A percentile compares a stretch with the other conserved stretches of the same genome.
Evolutionary conservation across 2,329 filamentous ascomycete genomes (phyloP).

Genomic region (Penicillium fuscoglaucum): DNA sequence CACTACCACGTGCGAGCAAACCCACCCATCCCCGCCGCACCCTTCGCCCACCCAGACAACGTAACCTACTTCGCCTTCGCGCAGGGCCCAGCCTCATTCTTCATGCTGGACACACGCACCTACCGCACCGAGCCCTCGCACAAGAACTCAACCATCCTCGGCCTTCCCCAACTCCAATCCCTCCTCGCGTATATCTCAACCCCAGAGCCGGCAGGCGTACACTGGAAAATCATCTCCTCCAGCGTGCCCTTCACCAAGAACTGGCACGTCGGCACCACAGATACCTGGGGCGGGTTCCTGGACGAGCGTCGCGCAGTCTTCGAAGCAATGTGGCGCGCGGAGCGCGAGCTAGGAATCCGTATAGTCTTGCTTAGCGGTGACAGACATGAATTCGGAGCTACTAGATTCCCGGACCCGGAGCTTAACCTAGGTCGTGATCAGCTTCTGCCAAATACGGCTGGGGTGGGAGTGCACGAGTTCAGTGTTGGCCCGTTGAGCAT

Average conservation of each 20-base stretch:
- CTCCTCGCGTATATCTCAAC: constrained; percentile 73
- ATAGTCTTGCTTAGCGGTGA: constrained; percentile 87
- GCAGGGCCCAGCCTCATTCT: constrained; percentile 89
- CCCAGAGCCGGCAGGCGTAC: constrained; percentile 72
- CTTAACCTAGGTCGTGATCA: constrained; percentile 21
- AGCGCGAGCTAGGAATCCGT: constrained; percentile 67
- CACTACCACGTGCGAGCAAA: constrained; percentile 85
- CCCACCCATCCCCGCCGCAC: constrained; percentile 60
- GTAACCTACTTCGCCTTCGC: constrained; percentile 87
- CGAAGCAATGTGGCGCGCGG: constrained; percentile 88
- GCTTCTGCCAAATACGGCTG: constrained; percentile 26
- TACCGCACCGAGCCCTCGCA: constrained; percentile 63
- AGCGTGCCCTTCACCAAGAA: constrained; percentile 97
- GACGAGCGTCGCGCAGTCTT: constrained; percentile 75
- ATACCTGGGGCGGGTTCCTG: constrained; percentile 94
- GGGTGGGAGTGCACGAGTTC: constrained; percentile 72
- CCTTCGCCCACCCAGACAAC: constrained; percentile 56
- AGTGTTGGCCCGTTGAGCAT: constrained; percentile 88
- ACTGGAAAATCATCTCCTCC: constrained; percentile 91
- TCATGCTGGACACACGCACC: constrained; percentile 87
- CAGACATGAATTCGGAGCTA: constrained; percentile 95
- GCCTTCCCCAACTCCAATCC: constrained; percentile 72
- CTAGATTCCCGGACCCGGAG: constrained; percentile 61
- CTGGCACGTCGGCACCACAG: constrained; percentile 82
- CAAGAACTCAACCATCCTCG: constrained; percentile 81